Percentiles rank a stretch among this genome's conserved stretches.
Conservation (phyloP, 2,329 filamentous ascomycete genomes). For the Didymella lethalis region DNA sequence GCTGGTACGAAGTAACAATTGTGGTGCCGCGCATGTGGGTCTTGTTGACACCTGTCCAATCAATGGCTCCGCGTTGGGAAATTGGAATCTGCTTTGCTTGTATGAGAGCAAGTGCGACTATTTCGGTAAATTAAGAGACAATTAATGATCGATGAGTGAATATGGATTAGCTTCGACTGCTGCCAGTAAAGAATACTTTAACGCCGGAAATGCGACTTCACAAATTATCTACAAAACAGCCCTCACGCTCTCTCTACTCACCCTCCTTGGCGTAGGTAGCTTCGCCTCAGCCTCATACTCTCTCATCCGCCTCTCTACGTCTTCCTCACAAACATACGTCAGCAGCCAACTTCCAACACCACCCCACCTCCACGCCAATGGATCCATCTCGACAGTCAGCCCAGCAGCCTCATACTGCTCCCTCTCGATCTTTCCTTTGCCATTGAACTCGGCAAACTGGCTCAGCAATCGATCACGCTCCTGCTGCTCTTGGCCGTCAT, state of each 20-base stretch:
- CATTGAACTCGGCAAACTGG: conserved; percentile 42
- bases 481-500: conserved; percentile 65
- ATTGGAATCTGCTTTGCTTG: not conserved
- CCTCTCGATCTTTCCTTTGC: conserved; percentile 31
- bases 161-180: not conserved
- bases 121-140: not conserved
- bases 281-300: conserved; percentile 30
- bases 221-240: conserved; percentile 27
- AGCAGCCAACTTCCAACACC: conserved; percentile 48
- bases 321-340: conserved; percentile 46
- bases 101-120: not conserved
- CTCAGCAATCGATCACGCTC: conserved; percentile 57
- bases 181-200: not conserved
- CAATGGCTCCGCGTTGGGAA: not conserved
- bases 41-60: not conserved
- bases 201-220: not conserved
- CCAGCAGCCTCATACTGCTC: conserved; percentile 32
- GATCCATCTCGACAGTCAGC: conserved; percentile 39
- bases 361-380: conserved; percentile 50
- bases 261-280: not conserved
- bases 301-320: conserved; percentile 42
- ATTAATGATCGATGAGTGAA: not conserved
- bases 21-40: not conserved
- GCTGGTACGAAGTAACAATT: not conserved
- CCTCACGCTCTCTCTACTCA: conserved; percentile 23